A percentile compares a stretch with the other conserved stretches of the same genome.
Evolutionary conservation across 225 moss, liverwort and hornwort genomes (phyloP).

Genomic region (Rhytidiadelphus loreus): DNA sequence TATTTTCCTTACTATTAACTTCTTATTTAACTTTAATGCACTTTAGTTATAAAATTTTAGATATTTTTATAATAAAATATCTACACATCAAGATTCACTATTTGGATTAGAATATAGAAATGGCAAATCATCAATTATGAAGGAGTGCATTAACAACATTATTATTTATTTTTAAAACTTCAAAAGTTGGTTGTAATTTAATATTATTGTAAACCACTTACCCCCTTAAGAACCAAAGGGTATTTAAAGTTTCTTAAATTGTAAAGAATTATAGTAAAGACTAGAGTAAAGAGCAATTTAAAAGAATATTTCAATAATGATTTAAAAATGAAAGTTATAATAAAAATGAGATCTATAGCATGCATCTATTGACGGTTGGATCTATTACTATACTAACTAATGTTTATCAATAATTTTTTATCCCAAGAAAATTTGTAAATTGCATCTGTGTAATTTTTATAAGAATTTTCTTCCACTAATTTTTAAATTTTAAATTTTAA

Average conservation of each 20-base stretch:
- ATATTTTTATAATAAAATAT: not conserved
- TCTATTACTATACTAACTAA: not conserved
- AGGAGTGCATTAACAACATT: not conserved
- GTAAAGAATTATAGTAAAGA: not conserved
- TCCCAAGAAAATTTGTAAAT: not conserved
- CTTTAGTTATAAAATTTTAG: rapidly evolving
- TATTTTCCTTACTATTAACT: not conserved
- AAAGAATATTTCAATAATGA: not conserved
- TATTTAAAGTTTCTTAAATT: not conserved
- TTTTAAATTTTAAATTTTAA: not conserved
- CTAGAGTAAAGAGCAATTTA: too few relatives aligned
- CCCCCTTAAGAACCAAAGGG: rapidly evolving
- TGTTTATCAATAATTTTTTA: not conserved
- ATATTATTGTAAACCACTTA: not conserved
- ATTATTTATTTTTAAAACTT: not conserved
- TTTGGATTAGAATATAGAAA: not conserved
- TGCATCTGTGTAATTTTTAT: not conserved
- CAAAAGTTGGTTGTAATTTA: not conserved
- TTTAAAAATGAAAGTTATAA: not conserved
- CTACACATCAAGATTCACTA: not conserved
- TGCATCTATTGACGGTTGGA: not conserved
- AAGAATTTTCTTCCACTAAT: not conserved
- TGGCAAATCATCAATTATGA: not conserved
- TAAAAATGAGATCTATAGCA: not conserved
- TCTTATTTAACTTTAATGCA: not conserved